A percentile compares a stretch with the other conserved stretches of the same genome.
Evolutionary conservation across 2,329 filamentous ascomycete genomes (phyloP).

Genomic region (Fusarium sp.): DNA sequence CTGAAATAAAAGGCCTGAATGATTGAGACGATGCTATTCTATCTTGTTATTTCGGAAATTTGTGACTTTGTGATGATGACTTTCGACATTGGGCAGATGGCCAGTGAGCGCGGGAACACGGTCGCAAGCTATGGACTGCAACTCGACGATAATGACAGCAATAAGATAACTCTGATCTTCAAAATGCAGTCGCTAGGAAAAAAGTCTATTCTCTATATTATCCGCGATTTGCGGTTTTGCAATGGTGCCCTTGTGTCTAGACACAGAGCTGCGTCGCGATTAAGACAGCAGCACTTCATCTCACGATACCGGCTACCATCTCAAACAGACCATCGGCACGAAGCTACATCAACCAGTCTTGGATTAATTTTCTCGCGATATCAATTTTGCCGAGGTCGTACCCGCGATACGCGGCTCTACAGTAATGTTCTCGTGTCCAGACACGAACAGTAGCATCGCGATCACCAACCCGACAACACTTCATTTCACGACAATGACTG

Average conservation of each 20-base stretch:
- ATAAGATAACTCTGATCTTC: accelerated
- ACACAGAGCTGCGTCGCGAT: not conserved
- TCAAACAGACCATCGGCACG: no score
- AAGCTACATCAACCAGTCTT: no score
- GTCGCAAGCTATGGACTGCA: not conserved
- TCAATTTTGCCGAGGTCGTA: no score
- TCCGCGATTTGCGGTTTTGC: not conserved
- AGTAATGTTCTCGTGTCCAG: no score
- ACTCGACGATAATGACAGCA: not conserved
- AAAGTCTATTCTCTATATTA: accelerated
- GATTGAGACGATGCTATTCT: accelerated
- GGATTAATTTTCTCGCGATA: no score
- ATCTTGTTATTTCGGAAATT: not conserved
- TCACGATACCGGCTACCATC: no score
- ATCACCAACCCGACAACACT: not conserved
- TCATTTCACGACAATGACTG: not conserved
- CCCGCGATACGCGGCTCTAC: no score
- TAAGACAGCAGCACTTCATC: not conserved
- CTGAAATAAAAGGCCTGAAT: accelerated
- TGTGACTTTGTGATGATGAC: not conserved
- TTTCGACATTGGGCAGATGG: no score
- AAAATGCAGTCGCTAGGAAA: accelerated
- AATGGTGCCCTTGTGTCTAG: not conserved
- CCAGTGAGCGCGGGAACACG: no score
- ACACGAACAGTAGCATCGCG: no score